Conservation (phyloP, 1,139 yeast species). For the Martiniozyma asiatica region DNA sequence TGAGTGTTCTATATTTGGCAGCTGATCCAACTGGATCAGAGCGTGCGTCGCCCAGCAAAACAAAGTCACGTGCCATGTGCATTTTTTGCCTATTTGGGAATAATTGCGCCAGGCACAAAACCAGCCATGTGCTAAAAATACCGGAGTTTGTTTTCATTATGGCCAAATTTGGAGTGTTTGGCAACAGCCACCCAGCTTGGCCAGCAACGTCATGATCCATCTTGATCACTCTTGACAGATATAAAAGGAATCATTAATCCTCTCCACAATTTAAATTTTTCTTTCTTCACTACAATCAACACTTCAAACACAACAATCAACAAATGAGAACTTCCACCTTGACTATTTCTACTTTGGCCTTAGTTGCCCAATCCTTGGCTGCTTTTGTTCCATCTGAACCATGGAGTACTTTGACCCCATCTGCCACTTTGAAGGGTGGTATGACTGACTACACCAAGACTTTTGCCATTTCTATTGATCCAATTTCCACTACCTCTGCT, state of each 20-base stretch:
- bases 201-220: constrained; percentile 5
- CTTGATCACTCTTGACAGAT: constrained; percentile 1
- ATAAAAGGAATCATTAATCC: constrained; percentile 2
- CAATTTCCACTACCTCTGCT: constrained; percentile 30
- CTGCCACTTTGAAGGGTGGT: constrained; percentile 44
- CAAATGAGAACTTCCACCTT: constrained; percentile 12
- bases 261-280: not conserved
- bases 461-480: constrained; percentile 63
- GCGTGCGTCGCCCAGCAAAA: too few species aligned
- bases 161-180: too few species aligned
- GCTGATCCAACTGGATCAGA: too few species aligned
- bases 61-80: too few species aligned
- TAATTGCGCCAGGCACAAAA: too few species aligned
- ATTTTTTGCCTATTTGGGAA: too few species aligned
- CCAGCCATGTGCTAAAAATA: too few species aligned
- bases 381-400: constrained; percentile 62
- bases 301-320: not conserved
- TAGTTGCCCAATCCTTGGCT: constrained; percentile 43
- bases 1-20: too few species aligned
- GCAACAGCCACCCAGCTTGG: too few species aligned
- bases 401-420: constrained; percentile 64
- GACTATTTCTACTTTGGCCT: constrained; percentile 12
- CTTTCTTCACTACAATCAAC: not conserved
- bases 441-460: constrained; percentile 46
- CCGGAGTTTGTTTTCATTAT: too few species aligned